Evolutionary conservation across 352 stramenopile species (phyloP), one percentile per base, ranked within the genome.

Genomic region (Lagenidium sp.): DNA sequence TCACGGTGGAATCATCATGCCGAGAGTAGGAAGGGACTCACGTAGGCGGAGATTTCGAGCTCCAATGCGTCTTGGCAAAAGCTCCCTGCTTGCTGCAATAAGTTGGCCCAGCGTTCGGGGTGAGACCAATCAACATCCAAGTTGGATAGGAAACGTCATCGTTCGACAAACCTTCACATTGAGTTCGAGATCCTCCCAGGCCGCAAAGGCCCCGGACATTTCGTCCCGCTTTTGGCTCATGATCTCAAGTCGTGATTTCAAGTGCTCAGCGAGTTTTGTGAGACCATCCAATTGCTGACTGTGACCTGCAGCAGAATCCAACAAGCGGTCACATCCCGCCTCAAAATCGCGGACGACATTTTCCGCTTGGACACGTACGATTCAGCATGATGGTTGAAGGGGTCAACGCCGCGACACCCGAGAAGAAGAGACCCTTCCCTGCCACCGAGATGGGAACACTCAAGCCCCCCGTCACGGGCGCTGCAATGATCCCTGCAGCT

Each of bases 341-440:
- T 11, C 21, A 15, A 34, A 42, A 35, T 6, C 15, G 8, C 28
- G 28, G 28, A 32, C 8, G 28, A 13, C 28, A 32, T 32, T 15
- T 32, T 8, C 8, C 28, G 15, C 8, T 32, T 15, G 8, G 26
- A 16, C 23, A 81, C 71, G 44, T 81, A 93, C 81, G 80, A 46
- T 66, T 87, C 8, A 94, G 62, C 61, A 94, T 85, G 47, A 94
- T 86, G 31, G 72, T 76, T n/a, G 78, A 94, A 18, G 78, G 81
- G 2, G 81, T 88, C 22, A 94, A 29, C 1, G 81, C 78, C 1
- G 81, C 81, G 6, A 87, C 60, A 12, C 81, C 81, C 6, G 78
- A 76, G 47, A 90, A 71, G 52, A 94, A 87, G 23, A 94, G 65
- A 24, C 81, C 80, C 51, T 94, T 94, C 48, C 81, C 81, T 2